These are phyloP conservation scores for Fusarium sp. DNA, from an alignment of 2,329 filamentous ascomycete genomes.

Conservation along the genomic window DNA sequence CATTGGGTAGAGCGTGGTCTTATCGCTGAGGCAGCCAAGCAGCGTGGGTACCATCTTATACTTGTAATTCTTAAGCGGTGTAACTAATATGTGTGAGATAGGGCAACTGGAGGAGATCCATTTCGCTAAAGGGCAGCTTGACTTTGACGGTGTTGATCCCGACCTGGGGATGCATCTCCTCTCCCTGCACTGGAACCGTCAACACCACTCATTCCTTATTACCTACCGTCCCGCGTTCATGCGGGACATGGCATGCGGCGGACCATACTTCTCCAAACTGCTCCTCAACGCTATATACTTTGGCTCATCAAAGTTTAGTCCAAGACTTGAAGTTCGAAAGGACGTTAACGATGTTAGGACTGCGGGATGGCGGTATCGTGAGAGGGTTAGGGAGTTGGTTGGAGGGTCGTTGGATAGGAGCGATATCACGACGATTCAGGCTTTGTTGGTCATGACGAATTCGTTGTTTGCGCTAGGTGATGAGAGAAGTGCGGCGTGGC, in stretches of 20 bases:
- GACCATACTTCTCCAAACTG: slow-evolving; percentile 68
- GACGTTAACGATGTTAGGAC: slow-evolving; percentile 59
- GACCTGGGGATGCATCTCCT: slow-evolving; percentile 64
- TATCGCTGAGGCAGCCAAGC: slow-evolving; percentile 36
- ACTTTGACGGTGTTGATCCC: slow-evolving; percentile 67
- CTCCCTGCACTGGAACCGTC: slow-evolving; percentile 64
- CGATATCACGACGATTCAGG: slow-evolving; percentile 66
- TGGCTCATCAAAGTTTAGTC: slow-evolving; percentile 57
- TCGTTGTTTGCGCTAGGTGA: slow-evolving; percentile 63
- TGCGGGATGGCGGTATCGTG: slow-evolving; percentile 60
- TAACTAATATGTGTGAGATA: slow-evolving; percentile 27
- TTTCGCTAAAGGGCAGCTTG: slow-evolving; percentile 57
- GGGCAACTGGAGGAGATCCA: slow-evolving; percentile 63
- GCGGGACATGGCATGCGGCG: slow-evolving; percentile 63
- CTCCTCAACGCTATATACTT: slow-evolving; percentile 66
- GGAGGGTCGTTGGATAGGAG: slow-evolving; percentile 59
- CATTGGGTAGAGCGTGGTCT: slow-evolving; percentile 59
- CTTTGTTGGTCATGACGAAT: slow-evolving; percentile 63
- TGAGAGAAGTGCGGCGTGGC: slow-evolving; percentile 65
- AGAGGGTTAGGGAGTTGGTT: slow-evolving; percentile 60
- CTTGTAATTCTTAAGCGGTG: slow-evolving; percentile 39
- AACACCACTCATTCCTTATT: slow-evolving; percentile 58
- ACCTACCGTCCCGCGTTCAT: slow-evolving; percentile 67
- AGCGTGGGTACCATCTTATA: slow-evolving; percentile 26
- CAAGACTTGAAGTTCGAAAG: slow-evolving; percentile 57